A percentile compares a stretch with the other conserved stretches of the same genome.
Evolutionary conservation across 495 filamentous ascomycete genomes (phyloP).

Genomic region (Wilcoxina mikolae): DNA sequence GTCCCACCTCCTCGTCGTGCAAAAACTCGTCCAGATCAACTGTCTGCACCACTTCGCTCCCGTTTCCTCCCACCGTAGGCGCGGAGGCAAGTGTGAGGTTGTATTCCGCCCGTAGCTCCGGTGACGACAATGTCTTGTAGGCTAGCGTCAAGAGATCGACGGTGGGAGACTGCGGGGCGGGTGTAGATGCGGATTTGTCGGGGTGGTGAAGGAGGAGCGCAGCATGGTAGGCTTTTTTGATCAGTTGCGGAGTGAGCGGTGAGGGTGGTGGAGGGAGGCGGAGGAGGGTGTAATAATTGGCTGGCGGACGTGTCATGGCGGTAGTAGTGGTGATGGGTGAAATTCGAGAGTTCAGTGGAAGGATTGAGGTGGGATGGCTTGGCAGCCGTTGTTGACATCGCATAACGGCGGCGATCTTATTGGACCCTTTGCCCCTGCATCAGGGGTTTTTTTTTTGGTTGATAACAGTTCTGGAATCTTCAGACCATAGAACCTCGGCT

Average conservation of each 20-base stretch:
- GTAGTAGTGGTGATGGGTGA: not conserved
- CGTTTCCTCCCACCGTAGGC: constrained; percentile 26
- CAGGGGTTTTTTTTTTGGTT: no score
- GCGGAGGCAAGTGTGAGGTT: constrained; percentile 32
- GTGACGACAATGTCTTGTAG: constrained; percentile 53
- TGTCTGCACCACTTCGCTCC: constrained; percentile 45
- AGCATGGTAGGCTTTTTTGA: constrained; percentile 65
- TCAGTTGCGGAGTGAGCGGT: constrained; percentile 22
- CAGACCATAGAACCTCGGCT: no score
- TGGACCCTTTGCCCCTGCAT: no score
- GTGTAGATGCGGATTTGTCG: constrained; percentile 38
- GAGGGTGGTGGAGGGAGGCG: constrained; percentile 30
- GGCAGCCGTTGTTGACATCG: no score
- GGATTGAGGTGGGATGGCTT: no score
- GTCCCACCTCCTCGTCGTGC: constrained; percentile 35
- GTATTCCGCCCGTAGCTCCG: constrained; percentile 46
- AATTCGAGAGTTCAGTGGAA: not conserved
- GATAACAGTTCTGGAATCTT: no score
- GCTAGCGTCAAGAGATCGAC: constrained; percentile 71
- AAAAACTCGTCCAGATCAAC: constrained; percentile 71
- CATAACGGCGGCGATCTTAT: no score
- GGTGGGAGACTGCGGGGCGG: constrained; percentile 23
- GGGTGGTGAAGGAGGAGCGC: constrained; percentile 69
- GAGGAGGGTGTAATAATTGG: constrained; percentile 43
- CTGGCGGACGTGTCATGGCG: not conserved